Evolutionary conservation across 1,139 yeast species (phyloP), one percentile per base, ranked within the genome.

Genomic region (Taphrina betulina): DNA sequence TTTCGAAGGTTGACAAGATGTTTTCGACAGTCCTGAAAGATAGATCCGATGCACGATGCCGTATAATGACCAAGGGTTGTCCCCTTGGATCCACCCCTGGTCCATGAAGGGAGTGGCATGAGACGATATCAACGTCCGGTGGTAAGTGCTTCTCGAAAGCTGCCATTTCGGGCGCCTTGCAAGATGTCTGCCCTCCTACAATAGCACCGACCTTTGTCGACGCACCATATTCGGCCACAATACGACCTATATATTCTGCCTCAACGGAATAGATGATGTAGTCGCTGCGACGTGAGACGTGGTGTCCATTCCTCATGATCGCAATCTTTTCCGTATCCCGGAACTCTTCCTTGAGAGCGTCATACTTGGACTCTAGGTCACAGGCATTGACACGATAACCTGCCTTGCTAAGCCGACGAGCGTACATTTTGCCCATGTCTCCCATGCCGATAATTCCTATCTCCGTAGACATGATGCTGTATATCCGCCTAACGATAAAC

Each of bases 131-230:
- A 3, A 81, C 83, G 69, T 92, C 98, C 0, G 65, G 60, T 0
- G 97, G 96, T 37, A 88, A 69, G 63, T 78, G 72, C 56, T 74
- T 72, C 65, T 89, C 96, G 68, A 92, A 87, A 0, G 97, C 96
- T 19, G 73, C 75, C 41, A 92, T 84, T 67, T 92, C 98, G 0
- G 95, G 95, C 17, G 80, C 83, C 67, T 92, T 92, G 72, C 97
- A 92, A 3, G 95, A 86, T 0, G 98, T 90, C 69, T 92, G 98
- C 3, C 98, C 98, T n/a, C 98, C 98, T 8, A 92, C 95, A 52
- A 89, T 80, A 2, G 95, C 85, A 2, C 95, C 95, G 14, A 80
- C 72, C 68, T 89, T 92, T 2, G 96, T 83, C 0, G 96, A 77
- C 0, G 95, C 94, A 0, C 95, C 96, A 68, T 89, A 92, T 33